A percentile compares a stretch with the other conserved stretches of the same genome.
phyloP scores from a whole-genome alignment of 1,284 basidiomycete species.

The Puccinia horiana region DNA sequence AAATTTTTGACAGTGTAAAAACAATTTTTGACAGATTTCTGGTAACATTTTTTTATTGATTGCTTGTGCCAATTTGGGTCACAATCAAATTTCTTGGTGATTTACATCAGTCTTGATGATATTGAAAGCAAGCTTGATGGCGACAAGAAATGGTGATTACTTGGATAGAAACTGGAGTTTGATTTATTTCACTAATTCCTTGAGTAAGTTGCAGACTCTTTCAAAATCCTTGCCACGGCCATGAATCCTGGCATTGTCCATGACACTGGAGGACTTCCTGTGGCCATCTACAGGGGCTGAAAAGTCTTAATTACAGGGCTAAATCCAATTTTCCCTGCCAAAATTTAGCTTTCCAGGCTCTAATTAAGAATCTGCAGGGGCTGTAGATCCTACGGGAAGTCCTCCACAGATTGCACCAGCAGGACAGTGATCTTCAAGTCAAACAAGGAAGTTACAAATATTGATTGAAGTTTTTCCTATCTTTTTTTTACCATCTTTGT shows the following conservation, averaged over 20 bases:
- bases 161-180: background rate
- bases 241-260: background rate
- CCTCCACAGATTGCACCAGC: background rate
- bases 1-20: background rate
- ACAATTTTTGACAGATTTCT: background rate
- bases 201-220: background rate
- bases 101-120: constrained; percentile 2
- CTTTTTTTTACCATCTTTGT: background rate
- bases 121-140: background rate
- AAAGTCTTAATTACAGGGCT: too few relatives aligned
- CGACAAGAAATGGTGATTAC: background rate
- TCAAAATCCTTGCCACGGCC: background rate
- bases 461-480: background rate
- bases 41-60: background rate
- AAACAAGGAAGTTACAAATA: background rate
- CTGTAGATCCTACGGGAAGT: too few relatives aligned
- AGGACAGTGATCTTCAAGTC: background rate
- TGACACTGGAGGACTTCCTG: too few relatives aligned
- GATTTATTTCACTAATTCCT: background rate
- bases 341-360: too few relatives aligned
- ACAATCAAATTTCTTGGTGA: background rate
- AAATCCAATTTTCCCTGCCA: too few relatives aligned
- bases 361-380: too few relatives aligned
- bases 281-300: too few relatives aligned
- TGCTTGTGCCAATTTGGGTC: background rate